These are phyloP conservation scores for Trichosanthes cucumerina DNA, from an alignment of 306 rosid species.

Conservation along the genomic window DNA sequence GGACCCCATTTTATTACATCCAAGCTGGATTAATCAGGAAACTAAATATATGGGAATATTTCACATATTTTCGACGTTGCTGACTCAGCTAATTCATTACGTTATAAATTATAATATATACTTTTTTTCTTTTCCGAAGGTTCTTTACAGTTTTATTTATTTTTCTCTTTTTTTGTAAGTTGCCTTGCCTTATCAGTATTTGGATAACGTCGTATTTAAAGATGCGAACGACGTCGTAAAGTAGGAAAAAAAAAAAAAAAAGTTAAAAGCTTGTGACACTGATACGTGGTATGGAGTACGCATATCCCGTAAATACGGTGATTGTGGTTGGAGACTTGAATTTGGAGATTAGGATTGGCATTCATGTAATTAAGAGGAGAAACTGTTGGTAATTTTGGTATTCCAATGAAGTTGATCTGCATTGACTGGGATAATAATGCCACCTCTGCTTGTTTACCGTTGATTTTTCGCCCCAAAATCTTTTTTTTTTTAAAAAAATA, in stretches of 20 bases:
- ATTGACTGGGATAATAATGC: background rate
- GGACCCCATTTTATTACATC: background rate
- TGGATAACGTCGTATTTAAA: constrained; percentile 8
- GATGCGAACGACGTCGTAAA: background rate
- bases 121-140: background rate
- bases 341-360: background rate
- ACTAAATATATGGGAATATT: background rate
- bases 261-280: background rate
- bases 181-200: background rate
- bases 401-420: background rate
- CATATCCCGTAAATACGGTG: background rate
- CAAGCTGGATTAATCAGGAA: constrained; percentile 2
- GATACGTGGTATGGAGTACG: background rate
- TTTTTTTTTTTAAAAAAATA: too few relatives aligned
- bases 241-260: background rate
- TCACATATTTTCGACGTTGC: background rate
- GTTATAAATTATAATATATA: background rate
- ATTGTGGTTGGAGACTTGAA: background rate
- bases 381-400: background rate
- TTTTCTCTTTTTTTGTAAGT: background rate
- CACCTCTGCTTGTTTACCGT: background rate
- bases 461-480: background rate
- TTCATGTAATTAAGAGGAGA: background rate
- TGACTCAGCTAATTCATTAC: background rate
- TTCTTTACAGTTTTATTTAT: background rate